These are phyloP conservation scores for Primulina tabacum DNA, from an alignment of 257 asterid species.

Conservation along the genomic window DNA sequence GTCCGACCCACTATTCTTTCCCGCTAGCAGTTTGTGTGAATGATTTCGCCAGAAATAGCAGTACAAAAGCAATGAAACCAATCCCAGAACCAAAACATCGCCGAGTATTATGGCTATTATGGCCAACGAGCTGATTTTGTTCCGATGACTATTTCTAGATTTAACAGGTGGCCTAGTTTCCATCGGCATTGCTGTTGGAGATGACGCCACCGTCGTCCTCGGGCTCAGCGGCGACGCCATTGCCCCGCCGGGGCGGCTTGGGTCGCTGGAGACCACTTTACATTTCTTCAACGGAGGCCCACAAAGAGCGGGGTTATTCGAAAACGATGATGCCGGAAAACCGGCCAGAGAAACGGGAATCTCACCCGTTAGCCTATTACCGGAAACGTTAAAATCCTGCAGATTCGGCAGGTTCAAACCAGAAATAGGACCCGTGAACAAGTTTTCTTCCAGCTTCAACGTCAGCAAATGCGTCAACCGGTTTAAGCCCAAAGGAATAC, in stretches of 20 bases:
- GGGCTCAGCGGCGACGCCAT: conserved; percentile 52
- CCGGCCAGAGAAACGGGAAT: conserved; percentile 58
- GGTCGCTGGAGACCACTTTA: conserved; percentile 27
- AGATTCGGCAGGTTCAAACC: conserved; percentile 41
- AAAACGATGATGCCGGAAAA: conserved; percentile 54
- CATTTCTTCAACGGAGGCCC: conserved; percentile 69
- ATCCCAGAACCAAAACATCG: conserved; percentile 47
- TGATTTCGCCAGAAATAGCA: conserved; percentile 57
- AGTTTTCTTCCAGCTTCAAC: conserved; percentile 58
- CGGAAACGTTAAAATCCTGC: conserved; percentile 77
- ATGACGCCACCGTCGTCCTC: conserved; percentile 43
- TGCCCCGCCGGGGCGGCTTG: conserved; percentile 54
- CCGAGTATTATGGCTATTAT: conserved; percentile 67
- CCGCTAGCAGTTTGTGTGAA: conserved; percentile 24
- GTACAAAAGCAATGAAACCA: conserved; percentile 55
- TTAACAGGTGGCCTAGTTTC: conserved; percentile 33
- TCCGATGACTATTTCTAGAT: conserved; percentile 26
- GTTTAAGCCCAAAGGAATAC: conserved; percentile 40
- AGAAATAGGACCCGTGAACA: conserved; percentile 52
- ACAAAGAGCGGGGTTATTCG: conserved; percentile 42
- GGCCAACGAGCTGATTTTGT: conserved; percentile 51
- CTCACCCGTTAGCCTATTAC: conserved; percentile 44
- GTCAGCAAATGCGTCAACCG: conserved; percentile 56
- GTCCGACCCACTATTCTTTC: conserved; percentile 28
- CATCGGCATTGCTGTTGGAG: conserved; percentile 52